Percentiles rank a stretch among this genome's conserved stretches.
phyloP scores from a whole-genome alignment of 78 protist genomes.

The Polysphondylium violaceum region DNA sequence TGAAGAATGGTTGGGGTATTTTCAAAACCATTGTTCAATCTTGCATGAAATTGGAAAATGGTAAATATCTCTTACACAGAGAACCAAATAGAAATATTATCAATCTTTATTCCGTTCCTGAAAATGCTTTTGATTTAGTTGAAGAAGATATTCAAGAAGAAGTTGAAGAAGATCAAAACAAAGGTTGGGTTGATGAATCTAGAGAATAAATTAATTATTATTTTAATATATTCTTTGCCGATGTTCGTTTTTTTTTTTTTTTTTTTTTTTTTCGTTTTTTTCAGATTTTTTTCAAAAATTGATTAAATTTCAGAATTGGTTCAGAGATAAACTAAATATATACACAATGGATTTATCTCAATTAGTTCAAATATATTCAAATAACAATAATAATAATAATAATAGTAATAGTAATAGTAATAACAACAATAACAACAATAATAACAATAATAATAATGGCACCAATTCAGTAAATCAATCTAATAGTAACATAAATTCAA shows the following conservation, averaged over 20 bases:
- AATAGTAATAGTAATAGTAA: background rate
- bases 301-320: background rate
- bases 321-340: background rate
- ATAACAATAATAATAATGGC: background rate
- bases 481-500: no score
- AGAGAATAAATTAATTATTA: conserved; percentile 8
- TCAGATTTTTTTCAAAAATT: background rate
- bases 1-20: conserved; percentile 85
- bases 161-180: conserved; percentile 61
- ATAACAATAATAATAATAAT: conserved; percentile 14
- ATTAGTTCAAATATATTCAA: conserved; percentile 32
- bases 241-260: background rate
- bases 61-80: conserved; percentile 87
- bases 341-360: conserved; percentile 39
- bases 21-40: conserved; percentile 48
- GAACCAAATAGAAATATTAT: conserved; percentile 85
- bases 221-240: background rate
- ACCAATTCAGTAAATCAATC: background rate
- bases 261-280: no score
- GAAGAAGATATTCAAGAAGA: conserved; percentile 67
- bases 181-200: conserved; percentile 75
- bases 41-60: conserved; percentile 74
- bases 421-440: conserved; percentile 7
- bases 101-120: conserved; percentile 64
- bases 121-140: conserved; percentile 65